Evolutionary conservation across 768 basidiomycete species (phyloP), one percentile per base, ranked within the genome.

Genomic region (Amanita brunnescens): DNA sequence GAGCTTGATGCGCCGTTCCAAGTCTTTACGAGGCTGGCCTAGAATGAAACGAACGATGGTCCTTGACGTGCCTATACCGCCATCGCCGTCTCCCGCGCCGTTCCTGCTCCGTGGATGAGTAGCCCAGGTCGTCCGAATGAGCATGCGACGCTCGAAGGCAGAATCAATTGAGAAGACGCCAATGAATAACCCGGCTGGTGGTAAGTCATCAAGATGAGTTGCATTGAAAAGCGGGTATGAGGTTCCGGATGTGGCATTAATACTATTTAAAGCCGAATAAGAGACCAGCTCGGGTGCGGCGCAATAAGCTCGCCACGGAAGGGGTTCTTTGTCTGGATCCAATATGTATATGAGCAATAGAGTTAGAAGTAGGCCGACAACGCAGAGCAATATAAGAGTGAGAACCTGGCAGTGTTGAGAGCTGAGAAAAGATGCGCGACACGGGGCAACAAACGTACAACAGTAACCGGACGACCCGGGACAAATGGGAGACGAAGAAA

Each of bases 261-360:
- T 64, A 64, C 68, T 76, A 55, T 59, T 64, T 61, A 70, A 62
- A 18, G 74, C 58, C 6, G 74, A 60, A 49, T 71, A 63, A 55
- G 65, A 61, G 49, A 65, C 62, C 54, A 59, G 45, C 53, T 76
- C 58, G 4, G 85, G 85, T 49, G 81, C 74, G 20, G 87, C 80
- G 68, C 95, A 98, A 64, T 95, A 96, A 18, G 85, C 82, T 58
- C 92, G 81, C 93, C 93, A 98, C 41, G 93, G 93, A 6, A 96
- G 71, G 18, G 92, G 87, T 47, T 87, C 84, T 66, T 96, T 97
- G 76, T 98, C 95, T 52, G 93, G 94, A 64, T 96, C 94, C 62
- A 97, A 78, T 55, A 94, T 78, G 67, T 96, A 87, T 62, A 92
- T 92, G 67, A 97, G 76, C 50, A 90, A 73, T 54, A 93, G 79